These are phyloP conservation scores for Syzygium grande DNA, from an alignment of 345 rosid species.

Conservation along the genomic window DNA sequence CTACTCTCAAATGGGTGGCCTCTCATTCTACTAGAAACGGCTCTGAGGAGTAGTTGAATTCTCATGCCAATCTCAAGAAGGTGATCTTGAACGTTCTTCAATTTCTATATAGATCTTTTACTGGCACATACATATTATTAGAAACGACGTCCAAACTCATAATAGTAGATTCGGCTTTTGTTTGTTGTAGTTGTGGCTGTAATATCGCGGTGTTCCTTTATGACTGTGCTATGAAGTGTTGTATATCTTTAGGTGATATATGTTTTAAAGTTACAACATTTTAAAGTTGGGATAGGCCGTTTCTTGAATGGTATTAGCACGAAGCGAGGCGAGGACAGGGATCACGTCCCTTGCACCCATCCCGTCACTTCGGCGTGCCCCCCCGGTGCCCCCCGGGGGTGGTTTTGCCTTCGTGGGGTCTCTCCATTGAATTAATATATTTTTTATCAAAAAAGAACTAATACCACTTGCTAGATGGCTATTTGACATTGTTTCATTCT, in stretches of 20 bases:
- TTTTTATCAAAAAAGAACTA: background rate
- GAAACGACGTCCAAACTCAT: background rate
- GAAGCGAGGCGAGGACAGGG: background rate
- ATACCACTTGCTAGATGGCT: background rate
- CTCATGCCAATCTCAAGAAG: background rate
- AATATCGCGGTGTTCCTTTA: background rate
- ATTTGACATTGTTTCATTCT: background rate
- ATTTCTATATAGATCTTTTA: background rate
- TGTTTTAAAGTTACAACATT: background rate
- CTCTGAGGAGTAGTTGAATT: conserved; percentile 14
- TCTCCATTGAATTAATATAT: background rate
- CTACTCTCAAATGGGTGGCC: conserved; percentile 36
- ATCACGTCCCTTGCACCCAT: background rate
- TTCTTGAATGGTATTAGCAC: background rate
- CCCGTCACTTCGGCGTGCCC: background rate
- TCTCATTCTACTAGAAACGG: conserved; percentile 8
- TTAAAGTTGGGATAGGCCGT: background rate
- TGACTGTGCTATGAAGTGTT: background rate
- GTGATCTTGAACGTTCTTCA: background rate
- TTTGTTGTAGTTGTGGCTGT: background rate
- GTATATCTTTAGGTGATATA: background rate
- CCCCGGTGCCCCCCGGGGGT: background rate
- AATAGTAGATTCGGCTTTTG: background rate
- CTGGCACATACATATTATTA: background rate
- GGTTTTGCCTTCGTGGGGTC: background rate